phyloP scores from a whole-genome alignment of 768 basidiomycete genomes.

The Rhodotorula babjevae region DNA sequence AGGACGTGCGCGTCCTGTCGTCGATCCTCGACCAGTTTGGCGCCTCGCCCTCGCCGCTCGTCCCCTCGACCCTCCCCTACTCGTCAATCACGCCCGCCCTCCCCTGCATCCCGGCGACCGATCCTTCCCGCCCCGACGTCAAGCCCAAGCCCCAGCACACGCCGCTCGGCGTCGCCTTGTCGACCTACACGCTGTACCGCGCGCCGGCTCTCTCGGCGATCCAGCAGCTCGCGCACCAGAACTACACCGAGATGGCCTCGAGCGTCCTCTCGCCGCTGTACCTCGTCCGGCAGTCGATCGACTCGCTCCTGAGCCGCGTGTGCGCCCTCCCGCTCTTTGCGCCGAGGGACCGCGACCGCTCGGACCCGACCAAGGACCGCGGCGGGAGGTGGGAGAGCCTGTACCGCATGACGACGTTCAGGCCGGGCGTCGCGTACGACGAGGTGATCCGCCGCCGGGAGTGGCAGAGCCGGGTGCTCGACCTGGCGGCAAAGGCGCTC shows the following conservation, averaged over 20 bases:
- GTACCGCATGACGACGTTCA: constrained; percentile 97
- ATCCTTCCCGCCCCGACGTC: not conserved
- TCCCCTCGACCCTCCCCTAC: constrained; percentile 33
- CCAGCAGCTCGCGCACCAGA: constrained; percentile 85
- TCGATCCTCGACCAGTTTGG: constrained; percentile 65
- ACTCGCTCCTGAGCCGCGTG: constrained; percentile 36
- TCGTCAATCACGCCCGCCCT: constrained; percentile 12
- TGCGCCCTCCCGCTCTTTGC: constrained; percentile 27
- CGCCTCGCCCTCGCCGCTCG: constrained; percentile 49
- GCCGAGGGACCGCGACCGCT: not conserved
- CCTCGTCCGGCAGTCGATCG: constrained; percentile 35
- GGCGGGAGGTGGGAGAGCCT: constrained; percentile 76
- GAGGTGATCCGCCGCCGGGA: constrained; percentile 66
- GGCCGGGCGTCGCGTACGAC: constrained; percentile 88
- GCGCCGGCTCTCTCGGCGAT: constrained; percentile 87
- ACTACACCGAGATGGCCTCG: constrained; percentile 68
- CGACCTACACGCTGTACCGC: constrained; percentile 72
- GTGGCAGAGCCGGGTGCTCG: constrained; percentile 64
- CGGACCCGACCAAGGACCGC: constrained; percentile 43
- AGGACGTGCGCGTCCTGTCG: constrained; percentile 87
- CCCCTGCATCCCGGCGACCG: not conserved
- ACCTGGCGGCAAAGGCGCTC: constrained; percentile 49
- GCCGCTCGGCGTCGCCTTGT: constrained; percentile 57
- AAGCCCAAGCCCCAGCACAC: not conserved
- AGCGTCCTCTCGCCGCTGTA: constrained; percentile 28